Base-by-base conservation (phyloP, 495 filamentous ascomycete genomes). In the Cetradonia linearis region DNA sequence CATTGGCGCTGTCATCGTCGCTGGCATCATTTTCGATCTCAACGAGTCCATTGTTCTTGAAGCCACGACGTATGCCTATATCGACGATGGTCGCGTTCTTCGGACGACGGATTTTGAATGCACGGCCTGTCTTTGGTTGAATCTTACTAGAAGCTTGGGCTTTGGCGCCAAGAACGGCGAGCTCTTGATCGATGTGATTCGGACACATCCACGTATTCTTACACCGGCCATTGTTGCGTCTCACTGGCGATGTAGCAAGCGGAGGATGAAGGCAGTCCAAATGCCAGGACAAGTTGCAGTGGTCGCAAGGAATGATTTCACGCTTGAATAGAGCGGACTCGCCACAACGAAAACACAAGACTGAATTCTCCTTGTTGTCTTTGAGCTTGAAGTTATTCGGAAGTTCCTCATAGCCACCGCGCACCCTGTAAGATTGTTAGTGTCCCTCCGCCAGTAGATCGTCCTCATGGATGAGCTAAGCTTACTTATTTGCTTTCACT, bases 251-350 rank as follows among this genome's bases (percentile, higher is more conserved):
- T 16, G 88, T 87, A 31, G 91, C 83, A 68, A 91, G 69, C 31
- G 94, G 94, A 3, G 89, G 88, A 68, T 91, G 83, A 18, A 93
- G 73, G 71, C 93, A 98, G 72, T 97, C 92, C 18, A 96, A 74
- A 73, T 98, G 93, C 83, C 90, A 98, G 37, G 79, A 78, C 27
- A 86, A 75, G 3, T 79, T 78, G 69, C 93, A 98, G 63, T 83
- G 85, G 66, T 88, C 88, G 72, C 91, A 96, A 7, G 84, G 80
- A 60, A 94, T 83, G 47, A 92, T 89, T 61, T 82, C 76, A 18
- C 81, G 73, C 66, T 73, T 73, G 56, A 78, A 77, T 16, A 77
- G 65, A 33, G 81, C 76, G 25, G 81, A 78, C 62, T 76, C 77
- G 49, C 83, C 76, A 71, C 91, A 96, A 25, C 69, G 67, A 67